These are phyloP conservation scores for Cordyceps cateniannulata DNA, from an alignment of 2,329 filamentous ascomycete genomes.

Conservation along the genomic window DNA sequence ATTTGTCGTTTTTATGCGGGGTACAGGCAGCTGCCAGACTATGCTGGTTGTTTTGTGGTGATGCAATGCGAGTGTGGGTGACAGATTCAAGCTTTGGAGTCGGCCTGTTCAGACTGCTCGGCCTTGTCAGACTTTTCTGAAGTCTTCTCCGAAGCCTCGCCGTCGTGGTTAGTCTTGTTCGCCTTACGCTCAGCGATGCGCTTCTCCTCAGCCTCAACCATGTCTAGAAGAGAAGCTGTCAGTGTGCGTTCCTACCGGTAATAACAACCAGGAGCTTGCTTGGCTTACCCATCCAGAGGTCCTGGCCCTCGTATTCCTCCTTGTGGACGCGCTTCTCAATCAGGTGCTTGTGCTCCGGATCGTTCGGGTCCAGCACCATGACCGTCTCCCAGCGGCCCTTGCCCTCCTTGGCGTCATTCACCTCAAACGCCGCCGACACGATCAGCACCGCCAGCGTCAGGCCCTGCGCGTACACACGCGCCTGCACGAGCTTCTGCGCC, in stretches of 20 bases:
- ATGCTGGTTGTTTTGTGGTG: neutral
- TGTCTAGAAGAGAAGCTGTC: slow-evolving; percentile 45
- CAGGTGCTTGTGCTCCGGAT: slow-evolving; percentile 73
- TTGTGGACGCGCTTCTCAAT: slow-evolving; percentile 86
- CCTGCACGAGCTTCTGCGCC: slow-evolving; percentile 86
- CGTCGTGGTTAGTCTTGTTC: neutral
- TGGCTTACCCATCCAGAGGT: slow-evolving; percentile 80
- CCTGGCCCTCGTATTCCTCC: slow-evolving; percentile 80
- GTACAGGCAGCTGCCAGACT: neutral
- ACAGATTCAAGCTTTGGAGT: neutral
- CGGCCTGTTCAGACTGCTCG: neutral
- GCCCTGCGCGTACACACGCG: slow-evolving; percentile 88
- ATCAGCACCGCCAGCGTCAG: slow-evolving; percentile 80
- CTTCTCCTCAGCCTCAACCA: slow-evolving; percentile 75
- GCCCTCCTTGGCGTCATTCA: slow-evolving; percentile 67
- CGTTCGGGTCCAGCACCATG: slow-evolving; percentile 70
- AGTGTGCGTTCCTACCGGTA: neutral
- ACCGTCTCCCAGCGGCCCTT: slow-evolving; percentile 79
- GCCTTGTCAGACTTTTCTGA: neutral
- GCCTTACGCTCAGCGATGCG: slow-evolving; percentile 39
- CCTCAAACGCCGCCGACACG: slow-evolving; percentile 76
- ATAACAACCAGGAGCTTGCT: too few relatives aligned
- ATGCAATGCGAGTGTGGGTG: neutral
- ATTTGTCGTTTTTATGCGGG: slow-evolving; percentile 1
- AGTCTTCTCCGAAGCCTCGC: neutral